Base-by-base conservation (phyloP, 164 flowering plant species). In the Echeveria elegans region DNA sequence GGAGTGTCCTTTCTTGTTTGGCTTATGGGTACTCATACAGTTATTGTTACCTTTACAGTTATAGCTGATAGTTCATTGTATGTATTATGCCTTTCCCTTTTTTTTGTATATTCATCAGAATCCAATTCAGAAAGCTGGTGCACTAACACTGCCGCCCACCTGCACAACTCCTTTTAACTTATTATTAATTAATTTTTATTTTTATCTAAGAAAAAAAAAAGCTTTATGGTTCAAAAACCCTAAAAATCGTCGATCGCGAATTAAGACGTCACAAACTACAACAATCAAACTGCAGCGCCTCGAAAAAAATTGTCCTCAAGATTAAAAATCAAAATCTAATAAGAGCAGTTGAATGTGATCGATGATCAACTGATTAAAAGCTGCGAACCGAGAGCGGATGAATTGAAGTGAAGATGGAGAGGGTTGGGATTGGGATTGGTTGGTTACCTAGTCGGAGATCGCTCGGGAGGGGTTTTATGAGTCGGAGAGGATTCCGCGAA, bases 111-210 rank as follows among this genome's bases (percentile, higher is more conserved):
- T n/a, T n/a, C n/a, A n/a, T 56, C 32, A 56, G 61, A 28, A 56
- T 56, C 61, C 61, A 28, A 56, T 56, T 56, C 30, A 56, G 18
- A 56, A 56, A 56, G 61, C 19, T 56, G 18, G 19, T 28, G 31
- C 61, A 56, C 31, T 28, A 28, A 56, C 24, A 21, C 56, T 19
- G 56, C 56, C 56, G 21, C 10, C 28, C 56, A 50, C 52, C 23
- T 47, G 52, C 56, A 50, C 28, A 23, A 50, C n/a, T 9, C 56
- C 21, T 21, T 50, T n/a, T n/a, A n/a, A n/a, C n/a, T 12, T 50
- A n/a, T 50, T n/a, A 50, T 21, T 23, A 10, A 21, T 4, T 23
- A 9, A 50, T 21, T 23, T n/a, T 16, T 18, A 5, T 41, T n/a
- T n/a, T n/a, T n/a, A n/a, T n/a, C n/a, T n/a, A n/a, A n/a, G n/a